Percentiles rank a stretch among this genome's conserved stretches.
Conservation (phyloP, 805 yeast genomes). For the Lipomyces oligophaga region DNA sequence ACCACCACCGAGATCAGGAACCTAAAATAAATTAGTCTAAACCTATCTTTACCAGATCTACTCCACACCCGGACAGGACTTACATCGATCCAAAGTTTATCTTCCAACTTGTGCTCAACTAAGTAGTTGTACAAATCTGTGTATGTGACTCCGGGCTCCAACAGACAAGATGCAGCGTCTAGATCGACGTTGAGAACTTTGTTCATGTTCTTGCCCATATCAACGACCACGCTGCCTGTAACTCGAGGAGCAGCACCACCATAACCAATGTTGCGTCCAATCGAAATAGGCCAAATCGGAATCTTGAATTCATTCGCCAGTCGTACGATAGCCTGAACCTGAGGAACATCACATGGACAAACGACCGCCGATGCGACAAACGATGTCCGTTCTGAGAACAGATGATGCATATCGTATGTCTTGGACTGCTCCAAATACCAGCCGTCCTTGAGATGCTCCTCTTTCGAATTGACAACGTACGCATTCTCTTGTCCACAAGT, state of each 20-base stretch:
- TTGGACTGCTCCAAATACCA: conserved; percentile 8
- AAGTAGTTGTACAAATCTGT: conserved; percentile 5
- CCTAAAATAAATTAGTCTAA: neutral
- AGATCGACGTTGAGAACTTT: conserved; percentile 6
- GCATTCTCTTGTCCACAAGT: conserved; percentile 1
- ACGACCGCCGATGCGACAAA: conserved; percentile 12
- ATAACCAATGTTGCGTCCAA: conserved; percentile 10
- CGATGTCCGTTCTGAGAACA: conserved; percentile 1
- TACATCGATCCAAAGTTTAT: conserved; percentile 13
- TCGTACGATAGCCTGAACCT: conserved; percentile 4
- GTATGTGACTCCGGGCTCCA: conserved; percentile 10
- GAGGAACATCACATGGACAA: conserved; percentile 2
- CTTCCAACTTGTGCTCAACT: neutral
- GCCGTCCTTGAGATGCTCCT: conserved; percentile 6
- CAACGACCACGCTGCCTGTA: conserved; percentile 9
- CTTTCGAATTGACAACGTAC: neutral
- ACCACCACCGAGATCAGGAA: conserved; percentile 9
- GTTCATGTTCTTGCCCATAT: conserved; percentile 8
- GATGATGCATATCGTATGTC: conserved; percentile 9
- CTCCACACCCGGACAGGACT: neutral
- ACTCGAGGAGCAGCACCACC: conserved; percentile 14
- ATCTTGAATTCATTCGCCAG: conserved; percentile 4
- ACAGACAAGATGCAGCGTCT: conserved; percentile 2
- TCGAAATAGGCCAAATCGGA: conserved; percentile 9
- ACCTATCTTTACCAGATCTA: neutral